These are phyloP conservation scores for Hanseniaspora sp. DNA, from an alignment of 1,139 yeast genomes.

Conservation along the genomic window DNA sequence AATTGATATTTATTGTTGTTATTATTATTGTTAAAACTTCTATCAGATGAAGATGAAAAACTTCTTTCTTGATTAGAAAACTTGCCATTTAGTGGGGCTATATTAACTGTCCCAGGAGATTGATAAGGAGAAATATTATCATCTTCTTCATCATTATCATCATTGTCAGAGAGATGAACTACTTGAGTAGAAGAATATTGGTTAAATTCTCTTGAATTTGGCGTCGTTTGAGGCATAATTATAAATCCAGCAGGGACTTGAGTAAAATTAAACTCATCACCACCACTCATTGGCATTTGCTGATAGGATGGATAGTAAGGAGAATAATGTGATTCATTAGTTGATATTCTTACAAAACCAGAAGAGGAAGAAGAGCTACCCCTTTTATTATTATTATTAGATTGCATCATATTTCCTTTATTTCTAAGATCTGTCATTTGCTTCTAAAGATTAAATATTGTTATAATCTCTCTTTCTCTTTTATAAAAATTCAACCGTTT, in stretches of 20 bases:
- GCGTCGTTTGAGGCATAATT: background rate
- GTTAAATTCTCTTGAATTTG: background rate
- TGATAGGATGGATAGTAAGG: background rate
- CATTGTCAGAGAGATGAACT: background rate
- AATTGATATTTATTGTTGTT: background rate
- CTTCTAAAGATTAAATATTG: no score
- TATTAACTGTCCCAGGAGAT: background rate
- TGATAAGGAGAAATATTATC: background rate
- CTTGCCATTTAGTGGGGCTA: background rate
- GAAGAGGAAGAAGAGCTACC: background rate
- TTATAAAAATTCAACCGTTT: no score
- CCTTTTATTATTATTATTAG: no score
- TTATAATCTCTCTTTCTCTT: no score
- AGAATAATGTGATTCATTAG: background rate
- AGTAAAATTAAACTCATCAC: background rate
- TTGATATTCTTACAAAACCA: background rate
- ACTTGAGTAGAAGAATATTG: background rate
- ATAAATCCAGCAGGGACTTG: background rate
- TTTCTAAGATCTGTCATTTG: background rate
- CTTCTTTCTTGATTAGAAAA: no score
- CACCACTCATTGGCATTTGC: background rate
- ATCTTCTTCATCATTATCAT: background rate
- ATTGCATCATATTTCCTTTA: no score
- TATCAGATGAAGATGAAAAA: background rate
- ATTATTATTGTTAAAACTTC: background rate